phyloP scores from a whole-genome alignment of 306 rosid genomes.

The Fagus sylvatica region DNA sequence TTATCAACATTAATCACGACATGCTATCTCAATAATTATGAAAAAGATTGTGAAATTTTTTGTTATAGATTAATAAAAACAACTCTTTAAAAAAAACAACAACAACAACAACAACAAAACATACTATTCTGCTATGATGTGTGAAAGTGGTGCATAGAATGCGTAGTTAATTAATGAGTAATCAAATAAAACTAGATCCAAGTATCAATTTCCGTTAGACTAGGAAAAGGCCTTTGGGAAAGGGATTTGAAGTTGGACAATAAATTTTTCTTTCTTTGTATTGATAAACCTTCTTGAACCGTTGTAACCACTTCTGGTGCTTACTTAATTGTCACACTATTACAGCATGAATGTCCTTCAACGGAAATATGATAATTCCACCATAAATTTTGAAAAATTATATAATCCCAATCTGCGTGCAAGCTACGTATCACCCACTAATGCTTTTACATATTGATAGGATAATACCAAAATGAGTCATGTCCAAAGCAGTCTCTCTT shows the following conservation, averaged over 20 bases:
- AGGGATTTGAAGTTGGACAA: neutral
- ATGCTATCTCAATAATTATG: no score
- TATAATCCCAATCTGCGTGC: neutral
- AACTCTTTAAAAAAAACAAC: no score
- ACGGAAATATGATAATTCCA: neutral
- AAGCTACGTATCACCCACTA: constrained; percentile 6
- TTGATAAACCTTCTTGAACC: neutral
- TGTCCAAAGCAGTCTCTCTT: neutral
- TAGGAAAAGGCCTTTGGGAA: neutral
- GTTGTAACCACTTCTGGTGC: neutral
- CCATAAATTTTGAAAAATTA: neutral
- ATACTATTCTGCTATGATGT: no score
- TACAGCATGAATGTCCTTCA: neutral
- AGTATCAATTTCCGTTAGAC: no score
- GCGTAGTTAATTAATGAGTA: no score
- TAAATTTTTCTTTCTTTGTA: neutral
- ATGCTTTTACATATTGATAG: neutral
- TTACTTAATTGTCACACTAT: neutral
- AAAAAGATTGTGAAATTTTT: no score
- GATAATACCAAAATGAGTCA: neutral
- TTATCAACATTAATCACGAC: no score
- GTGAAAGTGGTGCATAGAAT: no score
- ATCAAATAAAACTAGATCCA: no score
- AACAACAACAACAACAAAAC: no score
- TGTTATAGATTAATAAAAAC: no score